Evolutionary conservation across 345 rosid genomes (phyloP).

Genomic region (Pugionium cornutum): DNA sequence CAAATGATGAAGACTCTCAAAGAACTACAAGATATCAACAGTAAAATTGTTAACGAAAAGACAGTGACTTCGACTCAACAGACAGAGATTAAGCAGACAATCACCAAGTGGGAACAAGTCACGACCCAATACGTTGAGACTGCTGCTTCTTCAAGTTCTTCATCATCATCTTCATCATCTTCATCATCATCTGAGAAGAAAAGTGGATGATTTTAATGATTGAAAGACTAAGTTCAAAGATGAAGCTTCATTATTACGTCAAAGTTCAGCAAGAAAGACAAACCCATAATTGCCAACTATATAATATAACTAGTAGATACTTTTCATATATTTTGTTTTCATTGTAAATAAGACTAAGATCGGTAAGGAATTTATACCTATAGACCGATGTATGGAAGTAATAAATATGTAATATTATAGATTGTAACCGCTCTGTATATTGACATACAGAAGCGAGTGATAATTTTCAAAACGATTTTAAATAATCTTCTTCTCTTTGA

Average conservation of each 20-base stretch:
- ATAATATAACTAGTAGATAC: conserved; percentile 15
- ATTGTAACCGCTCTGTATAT: conserved; percentile 32
- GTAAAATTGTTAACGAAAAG: conserved; percentile 21
- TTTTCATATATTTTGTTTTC: not conserved
- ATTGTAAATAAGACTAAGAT: conserved; percentile 33
- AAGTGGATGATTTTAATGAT: too few relatives aligned
- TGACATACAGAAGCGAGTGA: conserved; percentile 35
- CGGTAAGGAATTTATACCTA: conserved; percentile 14
- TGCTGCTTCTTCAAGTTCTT: conserved; percentile 29
- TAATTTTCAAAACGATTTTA: conserved; percentile 23
- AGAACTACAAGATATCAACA: conserved; percentile 32
- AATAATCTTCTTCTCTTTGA: conserved; percentile 15
- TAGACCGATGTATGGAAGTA: conserved; percentile 26
- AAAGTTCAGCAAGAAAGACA: conserved; percentile 5
- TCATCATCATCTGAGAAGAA: conserved; percentile 12
- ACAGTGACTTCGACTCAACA: conserved; percentile 30
- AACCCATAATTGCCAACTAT: conserved; percentile 18
- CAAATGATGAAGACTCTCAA: conserved; percentile 9
- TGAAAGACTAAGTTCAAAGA: conserved; percentile 2
- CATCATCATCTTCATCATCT: conserved; percentile 13
- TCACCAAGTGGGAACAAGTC: conserved; percentile 31
- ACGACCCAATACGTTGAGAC: conserved; percentile 35
- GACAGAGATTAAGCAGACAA: conserved; percentile 32
- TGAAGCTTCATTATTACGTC: not conserved
- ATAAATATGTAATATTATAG: conserved; percentile 29